A percentile compares a stretch with the other conserved stretches of the same genome.
These are phyloP conservation scores for Artomyces pyxidatus DNA, from an alignment of 768 basidiomycete genomes.

Conservation along the genomic window DNA sequence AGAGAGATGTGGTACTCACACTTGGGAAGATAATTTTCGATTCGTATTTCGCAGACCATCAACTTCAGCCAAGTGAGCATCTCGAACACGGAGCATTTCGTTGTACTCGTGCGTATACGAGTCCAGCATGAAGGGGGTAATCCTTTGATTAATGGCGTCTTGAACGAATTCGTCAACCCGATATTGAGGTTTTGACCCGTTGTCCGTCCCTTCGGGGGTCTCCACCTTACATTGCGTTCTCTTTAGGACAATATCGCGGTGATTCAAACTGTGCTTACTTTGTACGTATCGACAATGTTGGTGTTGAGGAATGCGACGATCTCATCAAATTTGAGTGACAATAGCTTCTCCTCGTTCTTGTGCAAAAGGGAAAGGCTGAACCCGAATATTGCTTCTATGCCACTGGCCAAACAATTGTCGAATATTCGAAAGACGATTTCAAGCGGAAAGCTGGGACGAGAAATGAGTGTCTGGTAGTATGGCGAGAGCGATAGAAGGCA, in stretches of 20 bases:
- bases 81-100: slow-evolving; percentile 65
- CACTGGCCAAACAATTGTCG: slow-evolving; percentile 93
- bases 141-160: slow-evolving; percentile 76
- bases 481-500: not conserved
- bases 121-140: slow-evolving; percentile 96
- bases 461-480: not conserved
- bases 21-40: slow-evolving; percentile 62
- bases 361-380: slow-evolving; percentile 84
- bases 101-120: slow-evolving; percentile 84
- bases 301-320: slow-evolving; percentile 79
- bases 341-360: slow-evolving; percentile 76
- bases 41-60: slow-evolving; percentile 79
- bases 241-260: not conserved
- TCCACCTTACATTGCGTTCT: not conserved
- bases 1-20: slow-evolving; percentile 42
- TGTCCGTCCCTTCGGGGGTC: not conserved
- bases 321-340: slow-evolving; percentile 85
- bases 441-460: slow-evolving; percentile 80
- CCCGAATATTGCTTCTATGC: slow-evolving; percentile 94
- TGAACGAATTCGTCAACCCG: slow-evolving; percentile 77
- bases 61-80: slow-evolving; percentile 78
- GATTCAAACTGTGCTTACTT: slow-evolving; percentile 26
- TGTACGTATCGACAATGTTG: slow-evolving; percentile 77
- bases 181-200: slow-evolving; percentile 31
- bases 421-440: slow-evolving; percentile 94